A percentile compares a stretch with the other conserved stretches of the same genome.
Evolutionary conservation across 345 rosid species (phyloP).

Genomic region (Kandelia obovata): DNA sequence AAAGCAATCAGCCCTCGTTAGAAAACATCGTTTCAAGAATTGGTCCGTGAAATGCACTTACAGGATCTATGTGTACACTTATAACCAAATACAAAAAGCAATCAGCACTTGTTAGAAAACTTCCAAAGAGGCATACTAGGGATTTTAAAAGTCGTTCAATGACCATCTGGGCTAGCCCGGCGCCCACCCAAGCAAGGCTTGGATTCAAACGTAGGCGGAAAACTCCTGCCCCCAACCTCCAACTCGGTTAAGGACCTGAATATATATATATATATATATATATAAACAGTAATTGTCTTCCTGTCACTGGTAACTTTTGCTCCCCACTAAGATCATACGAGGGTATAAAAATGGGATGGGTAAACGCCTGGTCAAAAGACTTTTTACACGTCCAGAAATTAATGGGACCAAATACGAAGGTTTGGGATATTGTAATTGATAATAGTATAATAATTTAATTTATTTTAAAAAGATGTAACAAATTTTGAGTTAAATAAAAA

Average conservation of each 20-base stretch:
- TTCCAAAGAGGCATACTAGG: background rate
- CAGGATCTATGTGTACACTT: conserved; percentile 5
- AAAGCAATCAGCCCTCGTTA: no score
- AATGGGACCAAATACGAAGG: no score
- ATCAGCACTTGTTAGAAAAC: background rate
- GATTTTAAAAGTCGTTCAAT: background rate
- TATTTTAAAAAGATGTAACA: no score
- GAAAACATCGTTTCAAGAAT: no score
- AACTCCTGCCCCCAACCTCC: no score
- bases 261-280: no score
- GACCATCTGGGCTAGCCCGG: no score
- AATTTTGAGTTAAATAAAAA: no score
- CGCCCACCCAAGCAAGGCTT: no score
- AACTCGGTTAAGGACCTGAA: no score
- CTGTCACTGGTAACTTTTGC: background rate
- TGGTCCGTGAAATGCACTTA: conserved; percentile 7
- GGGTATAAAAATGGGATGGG: background rate
- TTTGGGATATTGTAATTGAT: no score
- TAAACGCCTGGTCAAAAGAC: background rate
- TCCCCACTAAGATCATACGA: background rate
- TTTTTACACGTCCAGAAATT: background rate
- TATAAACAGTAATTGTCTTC: background rate
- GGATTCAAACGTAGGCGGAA: background rate
- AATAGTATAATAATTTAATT: no score
- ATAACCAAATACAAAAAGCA: background rate